These are phyloP conservation scores for Chalciporus piperatus DNA, from an alignment of 768 basidiomycete genomes.

Conservation along the genomic window DNA sequence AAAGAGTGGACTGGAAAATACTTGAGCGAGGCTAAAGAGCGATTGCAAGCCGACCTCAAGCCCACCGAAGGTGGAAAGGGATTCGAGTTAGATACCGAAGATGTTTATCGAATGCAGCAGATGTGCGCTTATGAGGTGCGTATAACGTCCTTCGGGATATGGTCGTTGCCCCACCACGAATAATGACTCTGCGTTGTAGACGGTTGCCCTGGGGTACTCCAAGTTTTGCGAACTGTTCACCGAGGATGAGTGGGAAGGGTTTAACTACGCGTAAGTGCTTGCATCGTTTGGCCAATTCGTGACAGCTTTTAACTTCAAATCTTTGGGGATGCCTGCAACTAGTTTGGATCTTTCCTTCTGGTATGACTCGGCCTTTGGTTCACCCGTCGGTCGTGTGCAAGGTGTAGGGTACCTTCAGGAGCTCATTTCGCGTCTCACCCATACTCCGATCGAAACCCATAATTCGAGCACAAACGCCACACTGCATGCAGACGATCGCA, in stretches of 20 bases:
- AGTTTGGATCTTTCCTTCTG: conserved; percentile 26
- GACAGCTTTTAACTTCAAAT: neutral
- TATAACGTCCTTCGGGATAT: neutral
- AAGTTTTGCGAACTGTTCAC: conserved; percentile 91
- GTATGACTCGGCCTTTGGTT: conserved; percentile 79
- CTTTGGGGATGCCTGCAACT: neutral
- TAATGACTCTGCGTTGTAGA: conserved; percentile 41
- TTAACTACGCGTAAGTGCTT: conserved; percentile 70
- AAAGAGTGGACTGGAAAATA: conserved; percentile 69
- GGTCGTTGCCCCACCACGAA: neutral
- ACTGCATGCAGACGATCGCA: conserved; percentile 62
- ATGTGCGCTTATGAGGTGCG: conserved; percentile 81
- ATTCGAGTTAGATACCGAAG: conserved; percentile 59
- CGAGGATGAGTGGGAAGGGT: conserved; percentile 90
- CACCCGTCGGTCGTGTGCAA: conserved; percentile 71
- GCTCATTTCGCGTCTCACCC: conserved; percentile 76
- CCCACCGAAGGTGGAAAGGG: conserved; percentile 35
- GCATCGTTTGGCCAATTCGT: neutral
- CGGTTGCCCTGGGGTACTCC: conserved; percentile 88
- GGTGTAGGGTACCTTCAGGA: conserved; percentile 84
- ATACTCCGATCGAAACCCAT: conserved; percentile 64
- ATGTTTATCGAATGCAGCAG: conserved; percentile 76
- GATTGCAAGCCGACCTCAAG: conserved; percentile 55
- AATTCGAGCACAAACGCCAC: conserved; percentile 87
- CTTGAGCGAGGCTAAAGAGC: conserved; percentile 58